phyloP scores from a whole-genome alignment of 768 basidiomycete genomes.

The Amanita polypyramis region DNA sequence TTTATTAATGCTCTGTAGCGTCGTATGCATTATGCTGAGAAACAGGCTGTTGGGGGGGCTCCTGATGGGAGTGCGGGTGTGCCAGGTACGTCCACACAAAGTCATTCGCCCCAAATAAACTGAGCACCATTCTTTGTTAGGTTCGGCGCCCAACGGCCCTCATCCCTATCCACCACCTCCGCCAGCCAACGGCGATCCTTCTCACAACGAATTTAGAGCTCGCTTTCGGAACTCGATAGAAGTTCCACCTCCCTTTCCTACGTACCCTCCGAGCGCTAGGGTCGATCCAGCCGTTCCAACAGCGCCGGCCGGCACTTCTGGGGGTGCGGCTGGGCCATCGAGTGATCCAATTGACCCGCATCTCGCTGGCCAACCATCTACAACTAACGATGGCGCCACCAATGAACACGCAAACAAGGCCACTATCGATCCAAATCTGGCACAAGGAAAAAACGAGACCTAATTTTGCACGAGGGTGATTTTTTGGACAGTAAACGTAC shows the following conservation, averaged over 20 bases:
- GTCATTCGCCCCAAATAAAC: background rate
- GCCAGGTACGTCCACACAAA: slow-evolving; percentile 1
- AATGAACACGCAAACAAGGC: background rate
- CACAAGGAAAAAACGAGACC: slow-evolving; percentile 1
- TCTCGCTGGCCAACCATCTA: background rate
- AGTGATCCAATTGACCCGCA: slow-evolving; percentile 6
- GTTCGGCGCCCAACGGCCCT: slow-evolving; percentile 5
- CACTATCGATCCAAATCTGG: background rate
- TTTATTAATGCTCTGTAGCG: slow-evolving; percentile 18
- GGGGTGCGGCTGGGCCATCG: background rate
- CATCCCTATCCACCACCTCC: slow-evolving; percentile 8
- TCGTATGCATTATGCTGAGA: slow-evolving; percentile 31
- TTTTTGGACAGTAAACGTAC: background rate
- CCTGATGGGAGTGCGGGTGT: background rate
- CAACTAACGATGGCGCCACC: background rate
- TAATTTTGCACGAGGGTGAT: background rate
- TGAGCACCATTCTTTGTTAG: background rate
- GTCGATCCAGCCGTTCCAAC: background rate
- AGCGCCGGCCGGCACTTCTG: background rate
- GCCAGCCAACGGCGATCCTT: slow-evolving; percentile 5
- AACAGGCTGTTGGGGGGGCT: slow-evolving; percentile 16
- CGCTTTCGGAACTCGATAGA: slow-evolving; percentile 8
- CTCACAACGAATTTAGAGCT: slow-evolving; percentile 8
- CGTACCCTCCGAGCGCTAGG: slow-evolving; percentile 1
- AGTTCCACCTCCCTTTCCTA: slow-evolving; percentile 3